Percentiles rank a stretch among this genome's conserved stretches.
Conservation (phyloP, 257 asterid species). For the Primulina huaijiensis region DNA sequence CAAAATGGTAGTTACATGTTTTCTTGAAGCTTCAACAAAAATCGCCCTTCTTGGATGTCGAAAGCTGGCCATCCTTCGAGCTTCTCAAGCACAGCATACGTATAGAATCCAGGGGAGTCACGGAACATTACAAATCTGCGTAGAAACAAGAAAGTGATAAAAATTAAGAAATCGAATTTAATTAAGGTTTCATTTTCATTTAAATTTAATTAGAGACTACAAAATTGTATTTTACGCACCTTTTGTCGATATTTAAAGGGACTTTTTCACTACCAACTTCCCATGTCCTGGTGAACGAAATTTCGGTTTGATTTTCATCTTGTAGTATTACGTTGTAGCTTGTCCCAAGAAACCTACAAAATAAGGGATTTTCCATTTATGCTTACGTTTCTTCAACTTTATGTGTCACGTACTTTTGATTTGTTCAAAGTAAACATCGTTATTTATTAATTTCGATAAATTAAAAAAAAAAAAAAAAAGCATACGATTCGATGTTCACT, state of each 20-base stretch:
- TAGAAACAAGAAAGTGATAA: background rate
- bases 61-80: conserved; percentile 41
- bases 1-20: conserved; percentile 30
- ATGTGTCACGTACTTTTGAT: too few relatives aligned
- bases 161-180: background rate
- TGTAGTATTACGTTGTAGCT: conserved; percentile 32
- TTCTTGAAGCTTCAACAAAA: conserved; percentile 41
- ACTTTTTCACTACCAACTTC: conserved; percentile 12
- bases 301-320: conserved; percentile 41
- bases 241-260: conserved; percentile 56
- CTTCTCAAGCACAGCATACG: conserved; percentile 41
- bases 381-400: too few relatives aligned
- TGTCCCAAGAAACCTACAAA: conserved; percentile 46
- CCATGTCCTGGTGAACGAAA: conserved; percentile 56
- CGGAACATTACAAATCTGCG: conserved; percentile 37
- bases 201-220: background rate
- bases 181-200: too few relatives aligned
- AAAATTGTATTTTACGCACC: conserved; percentile 24
- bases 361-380: background rate
- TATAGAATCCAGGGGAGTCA: conserved; percentile 42
- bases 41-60: conserved; percentile 34
- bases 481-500: too few relatives aligned
- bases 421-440: too few relatives aligned
- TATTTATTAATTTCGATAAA: too few relatives aligned
- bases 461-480: too few relatives aligned